A percentile compares a stretch with the other conserved stretches of the same genome.
phyloP scores from a whole-genome alignment of 371 early-diverging fungal species.

The Rhizoclosmatium hyalinum region DNA sequence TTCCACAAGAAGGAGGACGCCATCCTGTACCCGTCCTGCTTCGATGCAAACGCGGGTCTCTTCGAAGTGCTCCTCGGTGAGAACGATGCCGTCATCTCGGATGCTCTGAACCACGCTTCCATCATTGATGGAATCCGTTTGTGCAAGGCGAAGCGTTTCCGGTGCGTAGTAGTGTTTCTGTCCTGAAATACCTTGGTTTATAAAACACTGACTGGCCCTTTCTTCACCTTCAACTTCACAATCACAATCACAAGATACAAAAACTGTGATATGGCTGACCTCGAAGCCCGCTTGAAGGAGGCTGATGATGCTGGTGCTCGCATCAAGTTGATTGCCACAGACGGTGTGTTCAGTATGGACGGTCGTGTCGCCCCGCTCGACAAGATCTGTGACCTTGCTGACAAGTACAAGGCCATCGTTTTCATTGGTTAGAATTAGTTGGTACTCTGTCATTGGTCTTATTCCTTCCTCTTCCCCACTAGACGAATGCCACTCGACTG shows the following conservation, averaged over 20 bases:
- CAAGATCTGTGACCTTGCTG: conserved; percentile 28
- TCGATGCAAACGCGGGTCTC: conserved; percentile 25
- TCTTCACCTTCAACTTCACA: neutral
- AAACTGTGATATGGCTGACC: conserved; percentile 26
- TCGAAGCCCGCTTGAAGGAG: conserved; percentile 7
- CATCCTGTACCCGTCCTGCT: conserved; percentile 22
- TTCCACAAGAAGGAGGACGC: conserved; percentile 25
- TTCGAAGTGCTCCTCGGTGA: conserved; percentile 16
- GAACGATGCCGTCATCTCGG: conserved; percentile 22
- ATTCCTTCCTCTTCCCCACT: neutral
- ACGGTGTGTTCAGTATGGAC: conserved; percentile 27
- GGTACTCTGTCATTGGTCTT: neutral
- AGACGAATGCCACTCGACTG: conserved; percentile 27
- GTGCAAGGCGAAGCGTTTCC: conserved; percentile 20
- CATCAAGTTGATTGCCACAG: conserved; percentile 27
- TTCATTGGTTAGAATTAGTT: conserved; percentile 10
- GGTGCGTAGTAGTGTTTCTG: neutral
- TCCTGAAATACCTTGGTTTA: neutral
- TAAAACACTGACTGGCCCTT: neutral
- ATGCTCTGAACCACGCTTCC: conserved; percentile 21
- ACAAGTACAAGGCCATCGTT: conserved; percentile 21
- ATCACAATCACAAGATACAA: conserved; percentile 13
- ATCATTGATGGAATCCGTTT: conserved; percentile 27
- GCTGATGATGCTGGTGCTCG: conserved; percentile 22
- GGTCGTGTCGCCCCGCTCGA: conserved; percentile 22